Evolutionary conservation across 495 filamentous ascomycete species (phyloP).

Genomic region (Talaromyces trachyspermus): DNA sequence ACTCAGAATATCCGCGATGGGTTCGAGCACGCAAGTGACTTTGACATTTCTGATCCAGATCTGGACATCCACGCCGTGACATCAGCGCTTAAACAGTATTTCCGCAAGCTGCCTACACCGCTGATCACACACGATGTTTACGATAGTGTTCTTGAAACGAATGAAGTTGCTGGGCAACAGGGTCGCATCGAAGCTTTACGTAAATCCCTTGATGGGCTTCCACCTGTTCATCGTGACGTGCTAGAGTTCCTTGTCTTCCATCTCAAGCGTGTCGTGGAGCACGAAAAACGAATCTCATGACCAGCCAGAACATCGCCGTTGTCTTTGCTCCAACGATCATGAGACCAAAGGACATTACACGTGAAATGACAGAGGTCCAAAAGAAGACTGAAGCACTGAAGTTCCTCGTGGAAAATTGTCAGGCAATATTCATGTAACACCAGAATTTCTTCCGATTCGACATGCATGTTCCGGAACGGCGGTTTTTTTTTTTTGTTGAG

Average conservation of each 20-base stretch:
- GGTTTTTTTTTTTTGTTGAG: neutral
- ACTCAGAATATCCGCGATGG: constrained; percentile 82
- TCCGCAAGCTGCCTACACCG: constrained; percentile 86
- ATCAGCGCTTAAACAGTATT: constrained; percentile 93
- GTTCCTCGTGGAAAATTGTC: constrained; percentile 80
- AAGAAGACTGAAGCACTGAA: constrained; percentile 85
- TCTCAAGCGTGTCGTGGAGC: constrained; percentile 75
- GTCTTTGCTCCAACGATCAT: constrained; percentile 98
- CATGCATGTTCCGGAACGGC: neutral
- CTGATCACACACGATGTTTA: constrained; percentile 92
- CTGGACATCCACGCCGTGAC: constrained; percentile 97
- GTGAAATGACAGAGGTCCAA: constrained; percentile 94
- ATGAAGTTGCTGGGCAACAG: constrained; percentile 26
- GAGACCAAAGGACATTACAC: constrained; percentile 76
- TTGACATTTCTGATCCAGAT: constrained; percentile 85
- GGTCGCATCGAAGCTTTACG: constrained; percentile 59
- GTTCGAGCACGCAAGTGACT: constrained; percentile 73
- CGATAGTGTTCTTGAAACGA: constrained; percentile 75
- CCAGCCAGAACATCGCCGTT: constrained; percentile 86
- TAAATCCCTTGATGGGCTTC: constrained; percentile 65
- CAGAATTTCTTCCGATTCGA: neutral
- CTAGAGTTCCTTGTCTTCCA: constrained; percentile 95
- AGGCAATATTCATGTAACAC: constrained; percentile 59
- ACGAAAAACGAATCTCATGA: constrained; percentile 89
- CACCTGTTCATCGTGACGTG: constrained; percentile 73